Base-by-base conservation (phyloP, 1,284 basidiomycete species). In the Cryptococcus jaspeensis region DNA sequence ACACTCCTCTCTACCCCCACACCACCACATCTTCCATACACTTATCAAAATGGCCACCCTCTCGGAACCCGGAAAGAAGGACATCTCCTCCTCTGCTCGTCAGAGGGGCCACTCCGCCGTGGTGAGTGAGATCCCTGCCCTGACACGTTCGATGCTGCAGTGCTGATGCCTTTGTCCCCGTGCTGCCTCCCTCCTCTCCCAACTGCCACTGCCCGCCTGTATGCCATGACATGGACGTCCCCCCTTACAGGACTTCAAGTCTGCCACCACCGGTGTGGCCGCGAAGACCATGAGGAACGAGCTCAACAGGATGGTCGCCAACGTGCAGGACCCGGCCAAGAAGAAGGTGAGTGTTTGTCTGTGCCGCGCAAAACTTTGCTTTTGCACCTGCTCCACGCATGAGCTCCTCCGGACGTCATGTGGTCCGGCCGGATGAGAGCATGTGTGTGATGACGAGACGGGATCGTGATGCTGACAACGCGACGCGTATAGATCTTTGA, bases 241-340 rank as follows among this genome's bases (percentile, higher is more conserved):
- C 8, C 45, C 38, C 11, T 28, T 23, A 56, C 64, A 75, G 74
- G 74, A 96, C 82, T 96, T 96, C 86, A 95, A 96, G 84, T 95
- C 92, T 41, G 95, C 95, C 65, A 96, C 94, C 56, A 98, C 95
- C 48, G 95, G 95, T 68, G 90, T 99, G 70, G 89, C 93, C 40
- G 92, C 93, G 68, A 98, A 97, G 82, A 84, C 93, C 58, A 98
- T 98, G 96, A 88, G 92, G 81, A 97, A 98, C 76, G 95, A 99
- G 83, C 88, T 99, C 80, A 90, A 90, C 78, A 86, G 86, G 73
- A 88, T 99, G 83, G 92, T 98, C 72, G 81, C 82, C 70, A 87
- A 86, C 63, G 88, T 92, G 73, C 82, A 85, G 63, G 90, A 97
- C 71, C 83, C 85, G 41, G 78, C 81, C 47, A 87, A 88, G 61